A percentile compares a stretch with the other conserved stretches of the same genome.
phyloP scores from a whole-genome alignment of 805 yeast genomes.

The Candida silvicultrix region DNA sequence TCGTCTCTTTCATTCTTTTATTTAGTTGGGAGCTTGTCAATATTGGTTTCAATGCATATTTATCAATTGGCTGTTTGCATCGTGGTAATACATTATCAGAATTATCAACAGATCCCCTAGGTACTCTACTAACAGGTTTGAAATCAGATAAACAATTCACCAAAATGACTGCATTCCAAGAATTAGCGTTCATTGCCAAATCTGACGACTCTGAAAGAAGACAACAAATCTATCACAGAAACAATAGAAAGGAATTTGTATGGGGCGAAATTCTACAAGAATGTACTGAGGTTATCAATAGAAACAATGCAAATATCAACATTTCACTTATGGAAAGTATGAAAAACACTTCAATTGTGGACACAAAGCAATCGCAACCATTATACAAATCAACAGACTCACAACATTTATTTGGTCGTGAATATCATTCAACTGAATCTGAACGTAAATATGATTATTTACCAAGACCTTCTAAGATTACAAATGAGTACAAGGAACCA shows the following conservation, averaged over 20 bases:
- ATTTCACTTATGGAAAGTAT: constrained; percentile 3
- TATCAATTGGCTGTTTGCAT: constrained; percentile 67
- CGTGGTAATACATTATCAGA: constrained; percentile 56
- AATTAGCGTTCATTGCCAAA: constrained; percentile 58
- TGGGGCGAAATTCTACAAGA: constrained; percentile 62
- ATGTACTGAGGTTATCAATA: constrained; percentile 48
- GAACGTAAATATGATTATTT: constrained; percentile 10
- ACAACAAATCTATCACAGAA: constrained; percentile 45
- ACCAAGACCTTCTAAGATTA: constrained; percentile 1
- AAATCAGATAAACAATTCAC: constrained; percentile 43
- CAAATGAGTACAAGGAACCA: constrained; percentile 3
- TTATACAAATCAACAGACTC: neutral
- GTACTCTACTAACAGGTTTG: constrained; percentile 59
- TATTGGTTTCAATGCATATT: constrained; percentile 55
- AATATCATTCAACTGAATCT: constrained; percentile 15
- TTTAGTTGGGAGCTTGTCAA: constrained; percentile 50
- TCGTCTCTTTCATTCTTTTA: constrained; percentile 29
- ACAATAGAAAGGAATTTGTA: constrained; percentile 35
- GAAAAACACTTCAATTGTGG: neutral
- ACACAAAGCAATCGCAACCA: neutral
- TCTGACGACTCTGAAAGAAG: constrained; percentile 42
- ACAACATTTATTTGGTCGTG: constrained; percentile 28
- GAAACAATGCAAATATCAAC: constrained; percentile 37
- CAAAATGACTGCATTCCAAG: constrained; percentile 68
- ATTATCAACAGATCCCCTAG: constrained; percentile 54